Evolutionary conservation across 257 asterid species (phyloP).

Genomic region (Marsdenia floribunda): DNA sequence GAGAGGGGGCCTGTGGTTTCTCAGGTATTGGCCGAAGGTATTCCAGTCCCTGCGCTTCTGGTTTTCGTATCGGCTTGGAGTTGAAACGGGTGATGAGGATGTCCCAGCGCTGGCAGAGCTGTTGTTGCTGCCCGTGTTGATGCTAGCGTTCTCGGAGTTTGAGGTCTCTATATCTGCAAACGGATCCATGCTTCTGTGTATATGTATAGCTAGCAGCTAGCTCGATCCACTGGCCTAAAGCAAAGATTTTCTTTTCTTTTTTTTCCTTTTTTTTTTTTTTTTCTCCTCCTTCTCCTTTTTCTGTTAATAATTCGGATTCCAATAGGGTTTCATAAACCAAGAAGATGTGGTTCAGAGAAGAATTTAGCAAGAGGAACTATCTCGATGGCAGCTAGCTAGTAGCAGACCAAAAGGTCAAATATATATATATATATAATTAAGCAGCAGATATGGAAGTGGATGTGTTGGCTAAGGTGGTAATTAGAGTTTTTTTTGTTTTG

Average conservation of each 20-base stretch:
- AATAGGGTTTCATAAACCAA: conserved; percentile 14
- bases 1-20: conserved; percentile 27
- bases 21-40: conserved; percentile 26
- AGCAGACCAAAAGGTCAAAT: not conserved
- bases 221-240: not conserved
- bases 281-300: too few relatives aligned
- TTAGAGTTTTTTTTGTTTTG: too few relatives aligned
- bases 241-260: not conserved
- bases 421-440: too few relatives aligned
- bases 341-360: not conserved
- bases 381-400: not conserved
- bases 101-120: not conserved
- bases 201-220: not conserved
- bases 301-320: too few relatives aligned
- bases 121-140: conserved; percentile 13
- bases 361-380: too few relatives aligned
- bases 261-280: not conserved
- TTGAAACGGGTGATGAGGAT: not conserved
- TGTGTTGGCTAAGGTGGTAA: not conserved
- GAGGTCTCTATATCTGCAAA: conserved; percentile 39
- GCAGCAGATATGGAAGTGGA: conserved; percentile 4
- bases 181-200: conserved; percentile 11
- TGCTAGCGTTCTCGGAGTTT: conserved; percentile 37
- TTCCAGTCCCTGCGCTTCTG: conserved; percentile 30
- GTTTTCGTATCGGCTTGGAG: conserved; percentile 26